Base-by-base conservation (phyloP, 768 basidiomycete species). In the Boletus rex-veris region DNA sequence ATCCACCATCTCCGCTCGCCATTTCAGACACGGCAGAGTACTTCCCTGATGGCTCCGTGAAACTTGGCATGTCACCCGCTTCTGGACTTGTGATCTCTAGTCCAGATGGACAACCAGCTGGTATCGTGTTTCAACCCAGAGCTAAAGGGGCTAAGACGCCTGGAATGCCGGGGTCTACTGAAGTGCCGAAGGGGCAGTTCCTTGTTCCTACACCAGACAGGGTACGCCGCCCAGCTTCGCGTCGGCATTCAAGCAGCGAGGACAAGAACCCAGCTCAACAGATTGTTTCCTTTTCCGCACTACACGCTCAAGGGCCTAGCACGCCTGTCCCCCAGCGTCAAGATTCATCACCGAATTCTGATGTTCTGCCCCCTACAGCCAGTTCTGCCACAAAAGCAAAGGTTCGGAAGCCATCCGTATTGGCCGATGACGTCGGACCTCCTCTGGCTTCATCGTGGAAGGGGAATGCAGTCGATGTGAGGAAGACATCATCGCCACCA, bases 71-170 rank as follows among this genome's bases (percentile, higher is more conserved):
- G 4, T 86, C 90, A 0, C 85, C 89, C 5, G 86, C 89, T 6
- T 90, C 91, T 11, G 95, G 95, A 0, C 78, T 96, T 7, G 80
- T 98, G 47, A 88, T 98, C 36, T 90, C 95, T 60, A 91, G 87
- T 64, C 92, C 93, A 2, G 93, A 96, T 68, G 96, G 96, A 0
- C 85, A 92, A 60, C 90, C 92, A 3, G 81, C 91, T n/a, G 96
- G 94, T 11, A 95, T 99, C 53, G 91, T 94, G 74, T 99, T 98
- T 72, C 89, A 94, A 57, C 96, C 95, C 2, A 77, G 80, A 30
- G 73, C 70, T 57, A 58, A 81, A 73, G 67, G 76, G 58, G 12
- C 68, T 64, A 71, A 60, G 54, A 50, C 60, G 9, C 63, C 67
- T 45, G 75, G 73, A 41, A 71, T 70, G 24, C 8, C 48, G 1